Conservation (phyloP, 805 yeast species). For the Ogataea kodamae region DNA sequence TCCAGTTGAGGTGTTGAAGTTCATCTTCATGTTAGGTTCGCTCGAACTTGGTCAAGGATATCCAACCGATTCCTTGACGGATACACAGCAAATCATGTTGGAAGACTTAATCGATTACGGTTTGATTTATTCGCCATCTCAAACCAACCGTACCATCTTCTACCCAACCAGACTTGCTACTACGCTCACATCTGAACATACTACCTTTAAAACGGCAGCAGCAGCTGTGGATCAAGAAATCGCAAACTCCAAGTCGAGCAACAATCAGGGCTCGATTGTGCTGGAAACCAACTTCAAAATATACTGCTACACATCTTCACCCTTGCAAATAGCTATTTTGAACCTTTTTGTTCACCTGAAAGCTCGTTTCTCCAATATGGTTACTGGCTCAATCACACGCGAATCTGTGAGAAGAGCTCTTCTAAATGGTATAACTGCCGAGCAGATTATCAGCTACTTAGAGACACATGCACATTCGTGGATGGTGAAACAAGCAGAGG, state of each 20-base stretch:
- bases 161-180: slow-evolving; percentile 92
- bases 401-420: slow-evolving; percentile 87
- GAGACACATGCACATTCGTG: slow-evolving; percentile 94
- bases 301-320: slow-evolving; percentile 91
- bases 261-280: slow-evolving; percentile 63
- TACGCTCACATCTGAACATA: slow-evolving; percentile 80
- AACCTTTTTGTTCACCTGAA: slow-evolving; percentile 83
- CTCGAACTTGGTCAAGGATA: slow-evolving; percentile 88
- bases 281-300: slow-evolving; percentile 91
- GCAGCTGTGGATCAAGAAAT: slow-evolving; percentile 71
- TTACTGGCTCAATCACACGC: slow-evolving; percentile 88
- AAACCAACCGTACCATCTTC: slow-evolving; percentile 35
- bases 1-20: slow-evolving; percentile 91
- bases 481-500: slow-evolving; percentile 74
- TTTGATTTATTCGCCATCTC: slow-evolving; percentile 53
- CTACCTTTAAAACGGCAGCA: slow-evolving; percentile 67
- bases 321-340: slow-evolving; percentile 88
- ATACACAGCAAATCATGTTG: slow-evolving; percentile 81
- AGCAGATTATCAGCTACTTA: slow-evolving; percentile 84
- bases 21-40: slow-evolving; percentile 90
- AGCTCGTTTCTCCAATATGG: slow-evolving; percentile 86
- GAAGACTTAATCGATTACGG: slow-evolving; percentile 92
- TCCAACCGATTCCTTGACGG: slow-evolving; percentile 62
- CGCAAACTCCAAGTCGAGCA: slow-evolving; percentile 28
- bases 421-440: slow-evolving; percentile 87